Percentiles rank a stretch among this genome's conserved stretches.
Conservation (phyloP, 2,329 filamentous ascomycete genomes). For the Metarhizium robertsii region DNA sequence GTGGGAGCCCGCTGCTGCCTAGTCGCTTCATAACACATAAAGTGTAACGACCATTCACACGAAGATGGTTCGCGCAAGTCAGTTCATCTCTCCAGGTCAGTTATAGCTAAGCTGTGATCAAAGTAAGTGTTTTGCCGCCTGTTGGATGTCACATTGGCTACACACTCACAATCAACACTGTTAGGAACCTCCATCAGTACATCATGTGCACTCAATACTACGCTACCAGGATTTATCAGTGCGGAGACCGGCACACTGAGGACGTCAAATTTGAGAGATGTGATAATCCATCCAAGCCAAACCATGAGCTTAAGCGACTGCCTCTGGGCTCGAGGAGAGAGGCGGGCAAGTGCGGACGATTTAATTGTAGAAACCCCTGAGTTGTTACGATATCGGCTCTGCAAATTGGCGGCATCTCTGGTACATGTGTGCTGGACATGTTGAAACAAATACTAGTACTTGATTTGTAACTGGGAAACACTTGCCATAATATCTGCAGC, state of each 20-base stretch:
- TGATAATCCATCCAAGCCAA: slow-evolving; percentile 1
- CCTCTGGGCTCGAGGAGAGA: slow-evolving; percentile 1
- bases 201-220: no score
- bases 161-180: no score
- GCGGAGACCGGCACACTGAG: slow-evolving; percentile 3
- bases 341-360: slow-evolving; percentile 2
- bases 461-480: not conserved
- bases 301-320: slow-evolving; percentile 1
- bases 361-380: not conserved
- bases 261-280: slow-evolving; percentile 1
- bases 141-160: no score
- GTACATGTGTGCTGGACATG: no score
- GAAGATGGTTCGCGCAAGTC: no score
- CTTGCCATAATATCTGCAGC: not conserved
- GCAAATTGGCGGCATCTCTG: not conserved
- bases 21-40: no score
- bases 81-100: no score
- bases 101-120: no score
- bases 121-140: no score
- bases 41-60: no score
- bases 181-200: no score
- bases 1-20: no score
- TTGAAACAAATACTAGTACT: slow-evolving; percentile 2
- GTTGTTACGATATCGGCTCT: not conserved
- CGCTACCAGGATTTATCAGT: not conserved